Evolutionary conservation across 805 yeast species (phyloP).

Genomic region (Candida nitratophila): DNA sequence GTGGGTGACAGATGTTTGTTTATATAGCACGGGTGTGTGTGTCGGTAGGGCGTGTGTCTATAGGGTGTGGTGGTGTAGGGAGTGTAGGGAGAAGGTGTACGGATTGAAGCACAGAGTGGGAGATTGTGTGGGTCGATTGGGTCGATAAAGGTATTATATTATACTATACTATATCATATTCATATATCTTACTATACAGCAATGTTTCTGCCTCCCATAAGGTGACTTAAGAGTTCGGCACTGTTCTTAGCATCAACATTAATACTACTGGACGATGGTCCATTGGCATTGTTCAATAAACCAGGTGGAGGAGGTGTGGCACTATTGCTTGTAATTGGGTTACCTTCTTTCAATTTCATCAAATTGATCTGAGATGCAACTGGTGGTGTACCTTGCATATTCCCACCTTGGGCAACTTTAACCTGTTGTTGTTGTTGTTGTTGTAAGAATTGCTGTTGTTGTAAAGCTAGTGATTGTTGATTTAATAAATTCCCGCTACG

Average conservation of each 20-base stretch:
- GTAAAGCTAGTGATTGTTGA: conserved; percentile 20
- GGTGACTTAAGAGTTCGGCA: conserved; percentile 74
- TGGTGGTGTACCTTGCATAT: conserved; percentile 5
- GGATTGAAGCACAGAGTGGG: no score
- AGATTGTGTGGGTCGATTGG: no score
- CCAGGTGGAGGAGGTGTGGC: conserved; percentile 76
- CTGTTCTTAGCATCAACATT: conserved; percentile 14
- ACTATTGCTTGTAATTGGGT: conserved; percentile 12
- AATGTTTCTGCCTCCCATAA: conserved; percentile 56
- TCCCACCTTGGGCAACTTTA: conserved; percentile 10
- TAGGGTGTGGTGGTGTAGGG: no score
- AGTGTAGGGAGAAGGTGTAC: no score
- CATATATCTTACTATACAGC: background rate
- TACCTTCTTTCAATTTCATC: conserved; percentile 9
- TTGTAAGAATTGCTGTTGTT: conserved; percentile 21
- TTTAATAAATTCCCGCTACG: conserved; percentile 13
- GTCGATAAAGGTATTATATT: no score
- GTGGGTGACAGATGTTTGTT: no score
- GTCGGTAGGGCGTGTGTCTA: no score
- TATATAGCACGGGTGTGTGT: no score
- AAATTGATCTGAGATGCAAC: background rate
- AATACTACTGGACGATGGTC: conserved; percentile 1
- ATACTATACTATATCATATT: no score
- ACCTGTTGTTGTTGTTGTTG: conserved; percentile 22
- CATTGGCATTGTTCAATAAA: conserved; percentile 29